phyloP scores from a whole-genome alignment of 1,139 yeast genomes.

The Pichia sp. region DNA sequence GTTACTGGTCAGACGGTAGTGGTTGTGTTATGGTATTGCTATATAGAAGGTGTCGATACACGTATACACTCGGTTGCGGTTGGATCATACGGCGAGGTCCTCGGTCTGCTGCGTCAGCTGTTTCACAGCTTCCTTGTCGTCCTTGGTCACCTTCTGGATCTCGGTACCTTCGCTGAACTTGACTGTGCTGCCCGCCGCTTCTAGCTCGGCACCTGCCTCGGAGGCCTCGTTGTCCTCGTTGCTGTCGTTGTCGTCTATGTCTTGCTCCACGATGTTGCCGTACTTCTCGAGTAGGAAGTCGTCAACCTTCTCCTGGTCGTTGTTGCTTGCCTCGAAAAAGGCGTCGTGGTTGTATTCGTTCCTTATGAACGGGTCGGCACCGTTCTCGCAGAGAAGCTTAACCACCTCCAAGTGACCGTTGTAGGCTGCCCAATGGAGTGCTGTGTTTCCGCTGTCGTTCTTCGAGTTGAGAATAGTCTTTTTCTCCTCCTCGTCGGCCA shows the following conservation, averaged over 20 bases:
- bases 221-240: slow-evolving; percentile 34
- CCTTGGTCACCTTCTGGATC: slow-evolving; percentile 23
- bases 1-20: too few relatives aligned
- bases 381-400: slow-evolving; percentile 63
- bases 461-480: slow-evolving; percentile 45
- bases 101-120: slow-evolving; percentile 23
- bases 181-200: slow-evolving; percentile 16
- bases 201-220: slow-evolving; percentile 34
- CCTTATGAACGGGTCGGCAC: slow-evolving; percentile 76
- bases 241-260: slow-evolving; percentile 59
- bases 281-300: slow-evolving; percentile 68
- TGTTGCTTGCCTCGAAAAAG: slow-evolving; percentile 83
- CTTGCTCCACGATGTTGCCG: slow-evolving; percentile 62
- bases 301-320: slow-evolving; percentile 60
- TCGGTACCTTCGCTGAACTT: slow-evolving; percentile 23
- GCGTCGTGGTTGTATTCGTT: slow-evolving; percentile 78
- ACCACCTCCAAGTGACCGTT: slow-evolving; percentile 80
- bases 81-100: slow-evolving; percentile 17
- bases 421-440: slow-evolving; percentile 92
- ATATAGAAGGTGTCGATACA: not conserved
- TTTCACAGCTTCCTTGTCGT: slow-evolving; percentile 40
- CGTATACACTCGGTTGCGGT: not conserved
- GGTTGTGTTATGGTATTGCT: not conserved
- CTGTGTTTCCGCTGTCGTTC: slow-evolving; percentile 85
- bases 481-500: slow-evolving; percentile 43